phyloP scores from a whole-genome alignment of 129 eudicot species.

The Flaveria trinervia region DNA sequence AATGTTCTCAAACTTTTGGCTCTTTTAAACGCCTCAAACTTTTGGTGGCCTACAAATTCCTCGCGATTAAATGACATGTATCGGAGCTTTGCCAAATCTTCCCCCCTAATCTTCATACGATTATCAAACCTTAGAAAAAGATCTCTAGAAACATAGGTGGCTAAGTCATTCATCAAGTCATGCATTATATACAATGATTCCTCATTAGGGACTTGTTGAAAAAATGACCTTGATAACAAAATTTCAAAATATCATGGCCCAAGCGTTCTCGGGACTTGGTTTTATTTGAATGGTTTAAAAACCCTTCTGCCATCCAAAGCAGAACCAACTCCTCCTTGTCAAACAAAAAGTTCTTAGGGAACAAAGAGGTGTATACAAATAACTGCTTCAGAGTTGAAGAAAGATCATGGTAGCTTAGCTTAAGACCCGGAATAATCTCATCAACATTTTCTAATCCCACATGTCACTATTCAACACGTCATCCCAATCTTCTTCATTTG shows the following conservation, averaged over 20 bases:
- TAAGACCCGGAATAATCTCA: not conserved
- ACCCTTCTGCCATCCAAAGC: constrained; percentile 9
- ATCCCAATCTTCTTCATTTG: not conserved
- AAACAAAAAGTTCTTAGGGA: not conserved
- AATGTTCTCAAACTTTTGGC: not conserved
- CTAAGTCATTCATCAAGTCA: not conserved
- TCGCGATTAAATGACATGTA: not conserved
- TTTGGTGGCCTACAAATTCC: not conserved
- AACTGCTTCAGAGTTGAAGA: not conserved
- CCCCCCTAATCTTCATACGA: not conserved
- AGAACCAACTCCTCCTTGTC: not conserved
- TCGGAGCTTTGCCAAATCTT: not conserved
- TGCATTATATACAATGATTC: not conserved
- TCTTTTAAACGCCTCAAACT: not conserved
- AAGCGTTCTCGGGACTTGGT: not conserved
- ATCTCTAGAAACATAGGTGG: not conserved
- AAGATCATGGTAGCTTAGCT: not conserved
- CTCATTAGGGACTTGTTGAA: not conserved
- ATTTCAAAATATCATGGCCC: not conserved
- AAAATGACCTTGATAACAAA: constrained; percentile 12
- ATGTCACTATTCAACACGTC: not conserved
- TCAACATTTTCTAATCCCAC: not conserved
- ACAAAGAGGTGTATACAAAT: constrained; percentile 5
- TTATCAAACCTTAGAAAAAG: not conserved
- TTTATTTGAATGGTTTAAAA: not conserved